phyloP scores from a whole-genome alignment of 805 yeast genomes.

The Ogataea nonfermentans region DNA sequence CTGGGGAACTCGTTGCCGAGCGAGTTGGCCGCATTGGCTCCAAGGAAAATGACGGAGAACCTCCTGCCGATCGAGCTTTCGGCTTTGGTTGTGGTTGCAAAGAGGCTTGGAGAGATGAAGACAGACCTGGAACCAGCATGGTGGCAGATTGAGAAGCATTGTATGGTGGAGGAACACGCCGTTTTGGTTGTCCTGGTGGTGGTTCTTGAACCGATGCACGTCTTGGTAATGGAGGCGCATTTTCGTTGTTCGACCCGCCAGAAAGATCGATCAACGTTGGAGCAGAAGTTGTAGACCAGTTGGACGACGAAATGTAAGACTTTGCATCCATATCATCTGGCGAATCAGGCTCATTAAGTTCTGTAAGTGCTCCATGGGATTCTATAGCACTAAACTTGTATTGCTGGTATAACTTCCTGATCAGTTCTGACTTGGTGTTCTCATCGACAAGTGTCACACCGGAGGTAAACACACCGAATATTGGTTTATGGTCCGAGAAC shows the following conservation, averaged over 20 bases:
- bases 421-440: conserved; percentile 50
- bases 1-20: conserved; percentile 30
- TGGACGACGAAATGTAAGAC: conserved; percentile 16
- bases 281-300: conserved; percentile 23
- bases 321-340: conserved; percentile 9
- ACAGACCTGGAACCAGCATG: conserved; percentile 26
- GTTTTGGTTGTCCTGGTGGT: conserved; percentile 13
- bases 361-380: conserved; percentile 24
- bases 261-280: conserved; percentile 27
- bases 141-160: conserved; percentile 20
- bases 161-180: conserved; percentile 27
- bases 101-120: conserved; percentile 17
- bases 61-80: conserved; percentile 1
- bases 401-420: conserved; percentile 57
- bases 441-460: conserved; percentile 70
- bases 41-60: conserved; percentile 12
- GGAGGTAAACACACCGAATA: conserved; percentile 72
- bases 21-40: conserved; percentile 33
- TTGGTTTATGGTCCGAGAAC: conserved; percentile 91
- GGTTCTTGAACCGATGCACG: conserved; percentile 13
- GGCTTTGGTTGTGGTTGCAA: conserved; percentile 4
- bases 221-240: conserved; percentile 18
- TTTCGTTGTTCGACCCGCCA: neutral
- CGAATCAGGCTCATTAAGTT: conserved; percentile 30
- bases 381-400: conserved; percentile 39